Base-by-base conservation (phyloP, 306 rosid genomes). In the Malus domestica region DNA sequence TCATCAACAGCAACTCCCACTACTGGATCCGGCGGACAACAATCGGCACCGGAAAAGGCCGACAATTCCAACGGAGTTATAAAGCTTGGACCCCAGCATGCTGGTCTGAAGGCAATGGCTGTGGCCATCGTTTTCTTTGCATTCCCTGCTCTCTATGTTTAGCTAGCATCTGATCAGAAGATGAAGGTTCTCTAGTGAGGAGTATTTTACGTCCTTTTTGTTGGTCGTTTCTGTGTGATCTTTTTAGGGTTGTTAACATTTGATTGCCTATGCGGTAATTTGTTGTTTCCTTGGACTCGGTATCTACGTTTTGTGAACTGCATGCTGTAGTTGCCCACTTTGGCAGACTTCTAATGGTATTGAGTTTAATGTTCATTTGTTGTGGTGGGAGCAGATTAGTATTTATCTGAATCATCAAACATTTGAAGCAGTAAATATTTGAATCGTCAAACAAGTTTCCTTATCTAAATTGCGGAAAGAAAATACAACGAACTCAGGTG, bases 91-190 rank as follows among this genome's bases (percentile, higher is more conserved):
- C 78, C 94, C 6, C 72, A 63, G 2, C 42, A 68, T 8, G 75
- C 30, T 2, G 74, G 77, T 1, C 19, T 85, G 23, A 23, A 80
- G 61, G 51, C 73, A n/a, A 19, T 83, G 83, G 85, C 75, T 57
- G 10, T 82, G 57, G 77, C 88, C 73, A 10, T 81, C 25, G 27
- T 76, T 29, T 23, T 87, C 42, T 13, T 51, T 32, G 83, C 86
- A 4, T 57, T 85, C 66, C 84, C 92, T n/a, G 55, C 75, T 38
- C 42, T 67, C 9, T 35, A 4, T 57, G 29, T 15, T 38, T 35
- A 30, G 20, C 30, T 35, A 15, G 44, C 2, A 22, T 52, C 4
- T 67, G 49, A 6, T 49, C 7, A 15, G 63, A 46, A 20, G 52
- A 32, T 25, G 29, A 15, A 20, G 55, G 64, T 62, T 61, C 29